Conservation (phyloP, 148 eudicot genomes). For the Polygonum maritimum region DNA sequence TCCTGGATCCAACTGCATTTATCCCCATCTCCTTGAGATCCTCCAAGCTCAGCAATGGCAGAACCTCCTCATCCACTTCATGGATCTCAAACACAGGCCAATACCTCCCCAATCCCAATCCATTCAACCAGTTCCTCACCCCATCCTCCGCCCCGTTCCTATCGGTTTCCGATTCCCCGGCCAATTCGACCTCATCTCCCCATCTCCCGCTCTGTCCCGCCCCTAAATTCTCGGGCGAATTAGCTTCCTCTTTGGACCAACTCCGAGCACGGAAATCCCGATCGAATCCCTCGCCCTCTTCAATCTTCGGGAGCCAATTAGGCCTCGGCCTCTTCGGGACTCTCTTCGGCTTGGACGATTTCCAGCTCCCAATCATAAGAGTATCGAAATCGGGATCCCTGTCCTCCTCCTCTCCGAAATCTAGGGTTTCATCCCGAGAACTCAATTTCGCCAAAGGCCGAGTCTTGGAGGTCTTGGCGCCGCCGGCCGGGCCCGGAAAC, state of each 20-base stretch:
- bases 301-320: conserved; percentile 11
- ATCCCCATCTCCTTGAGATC: conserved; percentile 86
- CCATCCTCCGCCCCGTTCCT: conserved; percentile 18
- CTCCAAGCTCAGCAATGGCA: conserved; percentile 55
- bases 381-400: conserved; percentile 11
- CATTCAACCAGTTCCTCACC: conserved; percentile 48
- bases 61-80: conserved; percentile 72
- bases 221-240: conserved; percentile 15
- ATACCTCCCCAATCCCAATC: conserved; percentile 48
- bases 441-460: conserved; percentile 34
- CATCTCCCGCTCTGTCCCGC: conserved; percentile 11
- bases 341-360: conserved; percentile 15
- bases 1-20: conserved; percentile 57
- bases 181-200: conserved; percentile 10
- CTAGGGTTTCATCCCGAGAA: conserved; percentile 11
- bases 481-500: not conserved
- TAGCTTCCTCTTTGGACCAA: conserved; percentile 1
- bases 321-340: conserved; percentile 20
- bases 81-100: conserved; percentile 59
- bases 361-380: conserved; percentile 5
- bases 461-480: conserved; percentile 20
- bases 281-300: not conserved
- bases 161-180: conserved; percentile 5
- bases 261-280: conserved; percentile 1
- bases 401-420: conserved; percentile 11